Evolutionary conservation across 2,329 filamentous ascomycete species (phyloP).

Genomic region (Plenodomus tracheiphilus): DNA sequence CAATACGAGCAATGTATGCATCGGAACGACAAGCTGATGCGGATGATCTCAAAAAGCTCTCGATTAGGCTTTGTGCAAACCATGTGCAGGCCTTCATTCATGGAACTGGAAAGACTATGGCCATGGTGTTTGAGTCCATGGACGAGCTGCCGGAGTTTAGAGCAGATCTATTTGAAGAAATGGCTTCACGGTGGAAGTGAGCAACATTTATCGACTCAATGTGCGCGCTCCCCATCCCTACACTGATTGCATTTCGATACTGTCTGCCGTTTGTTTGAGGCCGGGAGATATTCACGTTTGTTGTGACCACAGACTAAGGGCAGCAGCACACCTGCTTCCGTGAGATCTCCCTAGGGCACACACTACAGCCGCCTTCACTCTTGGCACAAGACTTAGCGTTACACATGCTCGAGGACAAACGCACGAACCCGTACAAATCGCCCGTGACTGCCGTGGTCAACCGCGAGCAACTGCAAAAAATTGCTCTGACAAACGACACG

Average conservation of each 20-base stretch:
- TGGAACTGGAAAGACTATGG: constrained; percentile 29
- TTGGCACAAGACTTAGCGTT: not conserved
- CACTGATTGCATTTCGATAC: not conserved
- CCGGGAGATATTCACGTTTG: not conserved
- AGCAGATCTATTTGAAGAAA: constrained; percentile 34
- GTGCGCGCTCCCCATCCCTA: too few species aligned
- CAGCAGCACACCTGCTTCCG: too few species aligned
- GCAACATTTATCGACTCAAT: too few species aligned
- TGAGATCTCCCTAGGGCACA: too few species aligned
- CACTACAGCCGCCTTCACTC: not conserved
- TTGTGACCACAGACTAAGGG: not conserved
- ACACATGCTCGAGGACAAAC: not conserved
- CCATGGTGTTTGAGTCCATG: constrained; percentile 32
- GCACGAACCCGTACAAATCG: not conserved
- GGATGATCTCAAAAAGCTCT: constrained; percentile 23
- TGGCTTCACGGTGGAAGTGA: constrained; percentile 26
- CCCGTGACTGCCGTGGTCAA: not conserved
- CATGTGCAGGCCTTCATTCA: constrained; percentile 34
- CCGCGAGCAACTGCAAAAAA: not conserved
- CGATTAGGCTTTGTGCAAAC: constrained; percentile 33
- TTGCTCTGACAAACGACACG: not conserved
- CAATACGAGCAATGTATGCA: constrained; percentile 31
- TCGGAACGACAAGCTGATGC: constrained; percentile 24
- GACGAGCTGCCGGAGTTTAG: constrained; percentile 36
- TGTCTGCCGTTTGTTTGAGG: not conserved